Evolutionary conservation across 805 yeast species (phyloP), one percentile per base, ranked within the genome.

Genomic region (Osmozyma mogii): DNA sequence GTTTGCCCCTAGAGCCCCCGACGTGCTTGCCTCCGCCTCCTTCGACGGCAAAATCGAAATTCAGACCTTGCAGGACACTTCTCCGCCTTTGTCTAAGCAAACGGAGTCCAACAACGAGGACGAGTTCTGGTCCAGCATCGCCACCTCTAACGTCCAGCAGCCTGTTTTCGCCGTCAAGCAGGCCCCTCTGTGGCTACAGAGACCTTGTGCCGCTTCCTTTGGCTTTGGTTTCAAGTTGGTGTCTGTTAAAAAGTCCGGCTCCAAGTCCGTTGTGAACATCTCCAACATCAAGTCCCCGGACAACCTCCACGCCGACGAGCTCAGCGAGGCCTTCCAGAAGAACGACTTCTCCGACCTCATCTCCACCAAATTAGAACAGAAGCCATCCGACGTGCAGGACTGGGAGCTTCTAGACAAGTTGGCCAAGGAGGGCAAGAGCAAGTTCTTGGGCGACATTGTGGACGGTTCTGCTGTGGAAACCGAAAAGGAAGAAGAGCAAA

Each of bases 181-280:
- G 58, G 92, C 96, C 13, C 98, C 99, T 28, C 56, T 65, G 35
- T 92, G 98, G 98, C 70, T 84, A 37, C 72, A 73, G 38, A 68
- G 80, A 41, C 85, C 85, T 9, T 66, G 72, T 4, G 67, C 79
- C 28, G 95, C 80, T 9, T 62, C 75, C 2, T 92, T 94, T 68
- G 97, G 95, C 0, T 89, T 87, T 59, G 98, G 98, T 37, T 95
- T 95, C 30, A 85, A 84, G 58, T 53, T 92, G 23, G 88, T 81
- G 4, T 54, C 65, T 9, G 75, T 79, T 9, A 45, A 53, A 21
- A 57, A 61, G 7, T 59, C 65, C 7, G 38, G 45, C 24, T 63
- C 61, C 9, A 45, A 67, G 44, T 62, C 75, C 16, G 34, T 54
- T 5, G 52, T 75, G 12, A 51, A 53, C 15, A 58, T 75, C 33